Base-by-base conservation (phyloP, 176 grass and related monocot species). In the Triticum dicoccoides region DNA sequence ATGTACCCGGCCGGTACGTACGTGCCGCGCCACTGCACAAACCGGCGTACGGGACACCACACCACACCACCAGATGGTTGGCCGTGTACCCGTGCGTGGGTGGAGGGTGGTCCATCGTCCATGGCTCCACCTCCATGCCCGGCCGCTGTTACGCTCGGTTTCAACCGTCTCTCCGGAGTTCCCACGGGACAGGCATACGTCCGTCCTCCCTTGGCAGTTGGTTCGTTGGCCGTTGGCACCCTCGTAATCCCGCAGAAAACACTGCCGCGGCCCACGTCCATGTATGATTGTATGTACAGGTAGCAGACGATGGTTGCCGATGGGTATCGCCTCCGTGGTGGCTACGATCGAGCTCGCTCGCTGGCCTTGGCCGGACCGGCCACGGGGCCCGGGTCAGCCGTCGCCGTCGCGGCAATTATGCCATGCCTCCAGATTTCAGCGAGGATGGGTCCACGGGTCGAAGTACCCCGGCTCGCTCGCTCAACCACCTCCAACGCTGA, bases 401-500 rank as follows among this genome's bases (percentile, higher is more conserved):
- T 88, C 86, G 37, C 14, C 61, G 80, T 88, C 86, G 73, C 65
- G 2, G 73, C 51, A 25, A 78, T 70, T 82, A 76, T 6, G 42
- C 8, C 4, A 11, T 10, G 81, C 20, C n/a, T 7, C 2, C 30
- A 71, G 79, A 29, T 24, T 35, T 45, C 41, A 56, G 66, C 56
- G 29, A 51, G 4, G 64, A 23, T 1, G 64, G 61, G 61, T 12
- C 61, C 61, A 66, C 6, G 12, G 64, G 6, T 35, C 3, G 7
- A 20, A 47, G 56, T 59, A 23, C 69, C 23, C 27, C 24, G 61
- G 5, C 25, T 32, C 65, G 4, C 24, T 30, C 65, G 11, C 75
- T n/a, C 80, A 87, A 87, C 89, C 69, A 84, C 85, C 89, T 14
- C 85, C 69, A 29, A 91, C 76, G 61, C 68, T 81, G 77, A 84